A percentile compares a stretch with the other conserved stretches of the same genome.
These are phyloP conservation scores for Panicum hallii DNA, from an alignment of 202 grass and related monocot species.

Conservation along the genomic window DNA sequence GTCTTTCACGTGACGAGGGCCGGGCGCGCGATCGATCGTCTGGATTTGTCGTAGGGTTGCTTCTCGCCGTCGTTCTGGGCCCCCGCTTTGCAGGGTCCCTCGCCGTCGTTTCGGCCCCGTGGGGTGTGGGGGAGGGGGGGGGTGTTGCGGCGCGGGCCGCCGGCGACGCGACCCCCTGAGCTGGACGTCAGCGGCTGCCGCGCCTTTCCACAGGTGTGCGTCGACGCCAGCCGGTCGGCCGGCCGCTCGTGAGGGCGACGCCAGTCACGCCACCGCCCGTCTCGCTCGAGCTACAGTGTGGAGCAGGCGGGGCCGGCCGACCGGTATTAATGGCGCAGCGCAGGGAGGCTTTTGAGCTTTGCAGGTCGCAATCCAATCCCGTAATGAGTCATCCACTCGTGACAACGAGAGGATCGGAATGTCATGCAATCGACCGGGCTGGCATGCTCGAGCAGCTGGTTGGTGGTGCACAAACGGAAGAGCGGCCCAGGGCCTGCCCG, in stretches of 20 bases:
- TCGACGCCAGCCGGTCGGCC: not conserved
- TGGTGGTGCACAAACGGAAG: too few species aligned
- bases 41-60: conserved; percentile 15
- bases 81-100: conserved; percentile 21
- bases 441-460: too few species aligned
- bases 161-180: not conserved
- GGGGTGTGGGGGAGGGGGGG: too few species aligned
- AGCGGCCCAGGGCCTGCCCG: too few species aligned
- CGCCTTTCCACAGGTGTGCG: not conserved
- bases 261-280: not conserved
- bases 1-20: conserved; percentile 21
- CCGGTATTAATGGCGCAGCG: conserved; percentile 3
- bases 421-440: too few species aligned
- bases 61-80: not conserved
- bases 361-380: not conserved
- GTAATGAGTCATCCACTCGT: not conserved
- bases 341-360: not conserved
- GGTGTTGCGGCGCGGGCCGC: too few species aligned
- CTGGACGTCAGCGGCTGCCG: conserved; percentile 36
- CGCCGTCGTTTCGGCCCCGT: not conserved
- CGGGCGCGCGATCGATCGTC: not conserved
- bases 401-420: not conserved
- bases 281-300: conserved; percentile 20
- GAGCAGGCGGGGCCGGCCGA: not conserved
- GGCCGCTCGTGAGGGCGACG: conserved; percentile 31